phyloP scores from a whole-genome alignment of 371 early-diverging fungal species.

The Mucor irregularis region DNA sequence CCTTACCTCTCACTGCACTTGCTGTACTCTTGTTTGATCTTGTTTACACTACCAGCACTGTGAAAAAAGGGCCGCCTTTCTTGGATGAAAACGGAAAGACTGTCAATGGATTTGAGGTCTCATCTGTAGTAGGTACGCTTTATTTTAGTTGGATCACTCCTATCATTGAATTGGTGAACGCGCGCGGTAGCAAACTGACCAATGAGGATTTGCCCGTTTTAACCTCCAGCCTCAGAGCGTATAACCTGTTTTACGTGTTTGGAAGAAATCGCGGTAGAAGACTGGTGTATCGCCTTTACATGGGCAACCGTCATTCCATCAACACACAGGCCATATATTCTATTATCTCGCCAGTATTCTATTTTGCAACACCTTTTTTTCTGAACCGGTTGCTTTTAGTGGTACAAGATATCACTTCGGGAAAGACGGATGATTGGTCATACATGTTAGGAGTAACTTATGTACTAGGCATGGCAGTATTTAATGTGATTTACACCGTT shows the following conservation, averaged over 20 bases:
- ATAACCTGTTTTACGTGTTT: constrained; percentile 31
- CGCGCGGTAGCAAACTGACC: constrained; percentile 17
- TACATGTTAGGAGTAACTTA: constrained; percentile 42
- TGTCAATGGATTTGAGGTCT: constrained; percentile 9
- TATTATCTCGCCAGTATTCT: constrained; percentile 25
- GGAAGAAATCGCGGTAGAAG: constrained; percentile 15
- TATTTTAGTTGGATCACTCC: constrained; percentile 30
- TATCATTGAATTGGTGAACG: constrained; percentile 24
- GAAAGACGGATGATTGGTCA: neutral
- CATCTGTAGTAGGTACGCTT: constrained; percentile 26
- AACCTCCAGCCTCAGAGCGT: constrained; percentile 27
- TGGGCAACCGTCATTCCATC: constrained; percentile 27
- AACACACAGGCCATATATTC: constrained; percentile 21
- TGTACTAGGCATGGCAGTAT: constrained; percentile 33
- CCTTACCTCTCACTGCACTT: constrained; percentile 7
- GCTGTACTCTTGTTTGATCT: constrained; percentile 25
- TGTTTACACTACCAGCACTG: constrained; percentile 24
- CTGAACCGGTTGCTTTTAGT: constrained; percentile 31
- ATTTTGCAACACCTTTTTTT: constrained; percentile 38
- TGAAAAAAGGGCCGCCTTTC: constrained; percentile 28
- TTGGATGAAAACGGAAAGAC: constrained; percentile 30
- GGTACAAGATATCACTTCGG: constrained; percentile 27
- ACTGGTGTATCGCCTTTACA: constrained; percentile 23
- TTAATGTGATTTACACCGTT: constrained; percentile 32
- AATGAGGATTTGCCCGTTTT: constrained; percentile 36